A percentile compares a stretch with the other conserved stretches of the same genome.
These are phyloP conservation scores for Plasmodium vivax DNA, from an alignment of 169 alveolate genomes.

Conservation along the genomic window DNA sequence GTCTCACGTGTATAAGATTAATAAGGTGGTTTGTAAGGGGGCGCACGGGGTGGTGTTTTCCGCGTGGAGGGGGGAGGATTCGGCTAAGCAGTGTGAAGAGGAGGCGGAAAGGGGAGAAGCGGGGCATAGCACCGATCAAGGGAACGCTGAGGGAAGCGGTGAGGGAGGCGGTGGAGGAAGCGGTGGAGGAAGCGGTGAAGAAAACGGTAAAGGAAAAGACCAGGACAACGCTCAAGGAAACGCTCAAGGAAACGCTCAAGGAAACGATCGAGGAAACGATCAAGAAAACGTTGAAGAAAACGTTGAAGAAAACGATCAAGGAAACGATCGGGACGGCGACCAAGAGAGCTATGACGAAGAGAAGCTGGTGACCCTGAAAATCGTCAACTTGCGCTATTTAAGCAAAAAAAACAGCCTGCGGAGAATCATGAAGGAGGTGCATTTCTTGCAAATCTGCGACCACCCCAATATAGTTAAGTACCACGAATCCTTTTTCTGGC, in stretches of 20 bases:
- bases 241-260: too few relatives aligned
- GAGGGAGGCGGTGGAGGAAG: background rate
- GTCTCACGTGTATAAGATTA: slow-evolving; percentile 60
- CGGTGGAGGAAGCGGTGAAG: background rate
- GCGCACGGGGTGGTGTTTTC: slow-evolving; percentile 66
- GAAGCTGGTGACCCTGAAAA: slow-evolving; percentile 30
- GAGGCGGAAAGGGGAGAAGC: background rate
- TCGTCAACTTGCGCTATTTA: slow-evolving; percentile 34
- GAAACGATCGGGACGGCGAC: background rate
- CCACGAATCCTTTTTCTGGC: slow-evolving; percentile 75
- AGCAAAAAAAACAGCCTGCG: slow-evolving; percentile 19
- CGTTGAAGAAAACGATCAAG: background rate
- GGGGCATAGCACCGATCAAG: background rate
- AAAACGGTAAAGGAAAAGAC: too few relatives aligned
- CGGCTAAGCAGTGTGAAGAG: background rate
- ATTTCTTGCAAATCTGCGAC: slow-evolving; percentile 50
- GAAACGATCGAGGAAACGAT: too few relatives aligned
- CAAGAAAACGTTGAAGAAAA: too few relatives aligned
- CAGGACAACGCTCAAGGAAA: too few relatives aligned
- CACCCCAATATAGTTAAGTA: slow-evolving; percentile 76
- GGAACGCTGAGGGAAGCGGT: background rate
- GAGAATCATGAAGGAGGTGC: slow-evolving; percentile 63
- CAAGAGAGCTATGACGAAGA: slow-evolving; percentile 23
- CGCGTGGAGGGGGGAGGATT: slow-evolving; percentile 31
- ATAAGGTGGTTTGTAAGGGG: slow-evolving; percentile 50